Evolutionary conservation across 2,329 filamentous ascomycete species (phyloP).

Genomic region (Neurospora crassa): DNA sequence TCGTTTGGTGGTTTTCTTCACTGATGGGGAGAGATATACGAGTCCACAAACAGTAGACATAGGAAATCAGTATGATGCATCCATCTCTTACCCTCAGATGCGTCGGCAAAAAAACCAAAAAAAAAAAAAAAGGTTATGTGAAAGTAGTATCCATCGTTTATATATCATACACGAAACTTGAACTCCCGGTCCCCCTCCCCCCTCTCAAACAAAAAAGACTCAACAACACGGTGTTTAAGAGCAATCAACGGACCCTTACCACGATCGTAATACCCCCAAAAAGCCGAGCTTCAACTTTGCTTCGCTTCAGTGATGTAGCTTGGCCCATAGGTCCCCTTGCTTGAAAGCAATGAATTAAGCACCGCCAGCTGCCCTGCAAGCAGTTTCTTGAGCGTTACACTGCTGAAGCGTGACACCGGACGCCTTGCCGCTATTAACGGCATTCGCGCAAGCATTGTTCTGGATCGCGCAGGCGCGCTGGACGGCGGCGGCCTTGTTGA

Average conservation of each 20-base stretch:
- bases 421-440: conserved; percentile 40
- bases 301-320: not conserved
- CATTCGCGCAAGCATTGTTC: conserved; percentile 49
- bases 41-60: not conserved
- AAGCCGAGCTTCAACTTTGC: not conserved
- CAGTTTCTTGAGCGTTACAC: conserved; percentile 44
- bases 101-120: not conserved
- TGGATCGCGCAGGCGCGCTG: conserved; percentile 55
- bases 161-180: not conserved
- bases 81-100: not conserved
- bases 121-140: not conserved
- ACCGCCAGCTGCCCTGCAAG: conserved; percentile 30
- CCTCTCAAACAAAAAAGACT: not conserved
- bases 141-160: not conserved
- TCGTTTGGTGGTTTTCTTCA: no score
- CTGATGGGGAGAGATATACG: no score
- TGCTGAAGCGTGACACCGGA: conserved; percentile 33
- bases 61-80: not conserved
- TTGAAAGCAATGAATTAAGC: conserved; percentile 13
- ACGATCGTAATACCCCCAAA: not conserved
- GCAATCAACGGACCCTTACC: not conserved
- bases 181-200: not conserved
- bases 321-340: not conserved
- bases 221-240: not conserved
- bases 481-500: conserved; percentile 42